Base-by-base conservation (phyloP, 768 basidiomycete species). In the Dioszegia crocea region DNA sequence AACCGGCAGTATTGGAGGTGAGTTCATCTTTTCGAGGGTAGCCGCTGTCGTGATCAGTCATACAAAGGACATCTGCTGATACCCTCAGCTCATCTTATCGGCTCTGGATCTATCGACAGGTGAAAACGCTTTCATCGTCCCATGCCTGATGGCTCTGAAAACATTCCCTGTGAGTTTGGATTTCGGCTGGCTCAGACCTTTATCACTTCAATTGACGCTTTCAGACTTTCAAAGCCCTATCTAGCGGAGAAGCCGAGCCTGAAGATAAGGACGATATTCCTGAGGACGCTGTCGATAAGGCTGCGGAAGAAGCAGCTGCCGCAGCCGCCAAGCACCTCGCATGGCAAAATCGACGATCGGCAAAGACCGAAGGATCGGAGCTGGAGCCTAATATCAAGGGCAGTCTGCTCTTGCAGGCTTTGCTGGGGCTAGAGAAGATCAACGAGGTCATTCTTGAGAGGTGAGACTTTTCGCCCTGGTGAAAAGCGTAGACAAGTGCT, bases 321-420 rank as follows among this genome's bases (percentile, higher is more conserved):
- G 66, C 73, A 10, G 69, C 70, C n/a, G 65, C 67, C 12, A 48
- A 62, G 14, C n/a, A 56, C 23, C 49, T 56, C 26, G 72, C 65
- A 38, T 74, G 72, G 72, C 60, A 71, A 60, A 75, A 73, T 38
- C 63, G 74, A 29, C 58, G 76, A 31, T 63, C 38, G 2, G 61
- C 59, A 4, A 66, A 67, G 39, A 54, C 70, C 46, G 68, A 67
- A 57, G 60, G 65, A 66, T 54, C 78, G 56, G 78, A 80, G 1
- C 70, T 84, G 40, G 86, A 85, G 68, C 84, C 86, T 6, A 88
- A 84, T 66, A 83, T 87, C 12, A 90, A 91, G 73, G 94, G 94
- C 1, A 88, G 89, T 2, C 76, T 97, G 17, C 77, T 99, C 12
- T 77, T 97, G 1, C 92, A 98, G 76, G 85, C 88, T 2, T 78